Evolutionary conservation across 208 protist genomes (phyloP).

Genomic region (Trypanosoma grayi): DNA sequence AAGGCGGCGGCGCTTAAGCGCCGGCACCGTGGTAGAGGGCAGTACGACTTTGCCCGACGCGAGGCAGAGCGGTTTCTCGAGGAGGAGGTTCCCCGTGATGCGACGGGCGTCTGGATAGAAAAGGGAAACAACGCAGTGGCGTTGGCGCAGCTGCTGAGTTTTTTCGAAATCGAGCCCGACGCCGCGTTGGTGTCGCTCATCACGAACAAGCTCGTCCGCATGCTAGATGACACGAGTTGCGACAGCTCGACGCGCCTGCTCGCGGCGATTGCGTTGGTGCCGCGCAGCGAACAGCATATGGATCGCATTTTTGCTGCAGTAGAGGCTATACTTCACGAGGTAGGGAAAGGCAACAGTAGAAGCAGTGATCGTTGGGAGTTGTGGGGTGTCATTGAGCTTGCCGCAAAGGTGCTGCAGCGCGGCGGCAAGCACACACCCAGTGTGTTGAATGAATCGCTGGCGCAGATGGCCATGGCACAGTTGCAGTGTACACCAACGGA

Average conservation of each 20-base stretch:
- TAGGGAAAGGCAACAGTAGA: neutral
- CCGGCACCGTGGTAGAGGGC: constrained; percentile 47
- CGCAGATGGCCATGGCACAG: constrained; percentile 33
- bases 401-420: constrained; percentile 72
- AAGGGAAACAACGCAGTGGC: constrained; percentile 67
- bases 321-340: constrained; percentile 38
- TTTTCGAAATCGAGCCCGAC: constrained; percentile 82
- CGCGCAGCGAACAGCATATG: constrained; percentile 70
- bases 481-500: constrained; percentile 35
- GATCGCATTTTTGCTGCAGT: constrained; percentile 65
- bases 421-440: constrained; percentile 61
- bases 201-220: constrained; percentile 57
- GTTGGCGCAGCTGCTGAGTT: constrained; percentile 61
- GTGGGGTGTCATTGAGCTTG: constrained; percentile 35
- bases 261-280: constrained; percentile 34
- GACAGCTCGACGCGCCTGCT: constrained; percentile 27
- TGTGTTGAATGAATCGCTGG: constrained; percentile 54
- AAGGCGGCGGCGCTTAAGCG: constrained; percentile 59
- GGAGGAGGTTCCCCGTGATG: constrained; percentile 61
- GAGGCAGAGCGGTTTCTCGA: constrained; percentile 83
- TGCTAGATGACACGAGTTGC: constrained; percentile 39
- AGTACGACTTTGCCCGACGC: constrained; percentile 62
- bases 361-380: constrained; percentile 1
- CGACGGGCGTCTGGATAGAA: constrained; percentile 68
- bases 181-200: constrained; percentile 50